Conservation (phyloP, 805 yeast genomes). For the Metschnikowia sp. region DNA sequence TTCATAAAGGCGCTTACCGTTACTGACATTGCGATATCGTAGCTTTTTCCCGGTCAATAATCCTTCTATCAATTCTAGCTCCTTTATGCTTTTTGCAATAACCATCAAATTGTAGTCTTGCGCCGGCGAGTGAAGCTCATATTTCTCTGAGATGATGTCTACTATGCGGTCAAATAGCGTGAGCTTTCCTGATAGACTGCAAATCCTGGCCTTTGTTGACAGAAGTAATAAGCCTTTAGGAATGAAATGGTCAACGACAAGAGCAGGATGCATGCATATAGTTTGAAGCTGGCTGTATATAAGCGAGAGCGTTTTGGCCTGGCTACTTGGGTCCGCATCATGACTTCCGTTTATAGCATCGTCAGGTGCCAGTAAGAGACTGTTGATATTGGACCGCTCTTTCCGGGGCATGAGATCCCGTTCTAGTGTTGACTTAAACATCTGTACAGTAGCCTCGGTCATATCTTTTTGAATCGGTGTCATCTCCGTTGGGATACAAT, state of each 20-base stretch:
- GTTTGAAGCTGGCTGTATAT: constrained; percentile 45
- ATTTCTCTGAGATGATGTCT: constrained; percentile 29
- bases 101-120: constrained; percentile 32
- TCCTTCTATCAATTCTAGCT: constrained; percentile 76
- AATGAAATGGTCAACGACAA: constrained; percentile 73
- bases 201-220: constrained; percentile 58
- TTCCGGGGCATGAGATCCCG: constrained; percentile 21
- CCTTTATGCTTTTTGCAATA: constrained; percentile 61
- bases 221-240: constrained; percentile 64
- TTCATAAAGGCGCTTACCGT: constrained; percentile 51
- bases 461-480: constrained; percentile 34
- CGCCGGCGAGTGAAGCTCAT: constrained; percentile 3
- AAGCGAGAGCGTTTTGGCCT: constrained; percentile 27
- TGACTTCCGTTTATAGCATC: constrained; percentile 5
- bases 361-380: constrained; percentile 27
- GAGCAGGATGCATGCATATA: constrained; percentile 63
- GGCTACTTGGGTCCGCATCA: not conserved
- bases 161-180: constrained; percentile 49
- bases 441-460: constrained; percentile 29
- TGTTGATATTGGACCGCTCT: constrained; percentile 35
- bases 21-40: constrained; percentile 64
- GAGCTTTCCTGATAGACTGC: constrained; percentile 58
- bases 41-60: constrained; percentile 68
- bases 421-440: constrained; percentile 26
- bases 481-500: constrained; percentile 34